Evolutionary conservation across 2,329 filamentous ascomycete species (phyloP), one percentile per base, ranked within the genome.

Genomic region (Laburnicola sp.): DNA sequence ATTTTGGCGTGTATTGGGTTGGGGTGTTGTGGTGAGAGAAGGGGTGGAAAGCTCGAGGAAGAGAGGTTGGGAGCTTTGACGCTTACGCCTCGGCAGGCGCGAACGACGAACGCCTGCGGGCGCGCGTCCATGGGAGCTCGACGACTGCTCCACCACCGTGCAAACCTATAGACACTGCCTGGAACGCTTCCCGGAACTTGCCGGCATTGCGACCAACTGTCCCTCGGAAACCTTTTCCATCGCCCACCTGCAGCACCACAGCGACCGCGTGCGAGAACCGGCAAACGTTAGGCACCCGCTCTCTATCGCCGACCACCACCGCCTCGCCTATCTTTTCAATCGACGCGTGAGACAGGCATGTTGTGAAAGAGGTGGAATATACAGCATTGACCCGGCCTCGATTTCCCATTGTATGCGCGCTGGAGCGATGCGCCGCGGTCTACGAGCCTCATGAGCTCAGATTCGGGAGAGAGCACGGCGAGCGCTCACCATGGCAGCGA

Each of bases 391-490:
- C 9, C 28, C 25, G 4, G 9, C 22, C 8, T 8, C 22, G 36
- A 7, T 23, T 47, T 16, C 28, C 27, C 5, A 16, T 21, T 42
- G 34, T 27, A 64, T 64, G 64, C 58, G 50, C 54, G 57, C 53
- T 65, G 70, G 74, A 81, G 80, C 76, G 69, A 84, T 84, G 81
- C 75, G 73, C 70, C 74, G 74, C 73, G 70, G 65, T 66, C 68
- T 64, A 70, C 70, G 68, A 74, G 73, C 79, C 81, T 78, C 78
- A 89, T 89, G 86, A 88, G 84, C 84, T 85, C 82, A 78, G 82
- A 79, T 79, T 80, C 79, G 74, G 79, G 79, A 78, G 82, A 81
- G 78, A 82, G 76, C 74, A 78, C 83, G 72, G 80, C 80, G 74
- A 82, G 82, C 76, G 82, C 76, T 76, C 76, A 77, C 71, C 79